phyloP scores from a whole-genome alignment of 176 grass and related monocot genomes.

The Zea luxurians region DNA sequence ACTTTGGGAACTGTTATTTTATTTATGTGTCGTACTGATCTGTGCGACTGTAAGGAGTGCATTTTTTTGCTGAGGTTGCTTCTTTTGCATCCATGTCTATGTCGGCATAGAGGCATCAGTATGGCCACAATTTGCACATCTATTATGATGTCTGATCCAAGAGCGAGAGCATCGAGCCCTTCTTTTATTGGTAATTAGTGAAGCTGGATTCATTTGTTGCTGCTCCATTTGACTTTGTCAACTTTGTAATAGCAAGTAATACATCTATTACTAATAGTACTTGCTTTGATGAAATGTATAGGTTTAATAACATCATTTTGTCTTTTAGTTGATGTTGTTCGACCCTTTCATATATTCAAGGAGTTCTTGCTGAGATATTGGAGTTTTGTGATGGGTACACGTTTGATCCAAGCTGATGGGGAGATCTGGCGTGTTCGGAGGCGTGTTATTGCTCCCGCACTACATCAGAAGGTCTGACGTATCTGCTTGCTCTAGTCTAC shows the following conservation, averaged over 20 bases:
- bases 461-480: no score
- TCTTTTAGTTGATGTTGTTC: no score
- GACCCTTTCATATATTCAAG: no score
- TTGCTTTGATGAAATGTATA: constrained; percentile 32
- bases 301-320: constrained; percentile 36
- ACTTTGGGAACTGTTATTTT: no score
- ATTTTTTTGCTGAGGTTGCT: constrained; percentile 33
- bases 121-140: constrained; percentile 89
- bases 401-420: no score
- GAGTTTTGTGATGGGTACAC: no score
- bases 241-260: neutral
- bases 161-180: constrained; percentile 80
- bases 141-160: constrained; percentile 88
- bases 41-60: neutral
- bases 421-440: no score
- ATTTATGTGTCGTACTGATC: no score
- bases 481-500: no score
- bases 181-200: constrained; percentile 79
- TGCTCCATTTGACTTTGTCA: neutral
- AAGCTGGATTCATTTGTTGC: neutral
- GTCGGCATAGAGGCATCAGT: constrained; percentile 83
- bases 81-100: constrained; percentile 16
- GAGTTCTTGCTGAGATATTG: no score
- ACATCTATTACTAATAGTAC: no score
- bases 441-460: no score